Conservation (phyloP, 441 rosid genomes). For the Croton setiger region DNA sequence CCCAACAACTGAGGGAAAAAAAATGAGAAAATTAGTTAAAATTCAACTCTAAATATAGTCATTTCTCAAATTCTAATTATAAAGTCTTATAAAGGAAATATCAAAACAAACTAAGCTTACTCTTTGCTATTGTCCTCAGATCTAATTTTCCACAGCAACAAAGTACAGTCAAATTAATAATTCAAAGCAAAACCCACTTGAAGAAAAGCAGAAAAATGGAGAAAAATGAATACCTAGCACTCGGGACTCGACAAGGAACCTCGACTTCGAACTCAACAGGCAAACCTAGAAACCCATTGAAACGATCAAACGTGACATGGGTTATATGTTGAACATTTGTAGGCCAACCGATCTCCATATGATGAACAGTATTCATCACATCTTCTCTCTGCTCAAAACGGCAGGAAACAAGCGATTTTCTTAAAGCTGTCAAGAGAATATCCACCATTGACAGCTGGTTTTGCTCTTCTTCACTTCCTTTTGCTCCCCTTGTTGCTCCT, state of each 20-base stretch:
- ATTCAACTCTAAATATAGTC: not conserved
- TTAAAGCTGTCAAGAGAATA: conserved; percentile 63
- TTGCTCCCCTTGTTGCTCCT: conserved; percentile 33
- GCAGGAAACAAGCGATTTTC: conserved; percentile 85
- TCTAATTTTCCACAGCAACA: conserved; percentile 15
- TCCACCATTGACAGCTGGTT: conserved; percentile 66
- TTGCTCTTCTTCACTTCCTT: conserved; percentile 47
- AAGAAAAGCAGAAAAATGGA: not conserved
- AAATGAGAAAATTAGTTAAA: conserved; percentile 2
- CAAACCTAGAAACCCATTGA: conserved; percentile 85
- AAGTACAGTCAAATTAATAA: not conserved
- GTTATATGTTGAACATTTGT: conserved; percentile 85
- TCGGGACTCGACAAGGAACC: conserved; percentile 87
- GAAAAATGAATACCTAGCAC: conserved; percentile 62
- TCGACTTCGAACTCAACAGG: conserved; percentile 95
- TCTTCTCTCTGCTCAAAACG: conserved; percentile 56
- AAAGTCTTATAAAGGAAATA: not conserved
- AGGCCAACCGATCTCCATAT: conserved; percentile 93
- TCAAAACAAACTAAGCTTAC: conserved; percentile 3
- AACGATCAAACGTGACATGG: conserved; percentile 92
- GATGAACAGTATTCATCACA: conserved; percentile 44
- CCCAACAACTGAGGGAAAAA: conserved; percentile 3
- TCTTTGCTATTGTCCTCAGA: conserved; percentile 21
- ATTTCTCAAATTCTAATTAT: not conserved
- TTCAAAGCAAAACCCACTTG: conserved; percentile 11